Conservation (phyloP, 495 filamentous ascomycete species). For the Talaromyces nanjingensis region DNA sequence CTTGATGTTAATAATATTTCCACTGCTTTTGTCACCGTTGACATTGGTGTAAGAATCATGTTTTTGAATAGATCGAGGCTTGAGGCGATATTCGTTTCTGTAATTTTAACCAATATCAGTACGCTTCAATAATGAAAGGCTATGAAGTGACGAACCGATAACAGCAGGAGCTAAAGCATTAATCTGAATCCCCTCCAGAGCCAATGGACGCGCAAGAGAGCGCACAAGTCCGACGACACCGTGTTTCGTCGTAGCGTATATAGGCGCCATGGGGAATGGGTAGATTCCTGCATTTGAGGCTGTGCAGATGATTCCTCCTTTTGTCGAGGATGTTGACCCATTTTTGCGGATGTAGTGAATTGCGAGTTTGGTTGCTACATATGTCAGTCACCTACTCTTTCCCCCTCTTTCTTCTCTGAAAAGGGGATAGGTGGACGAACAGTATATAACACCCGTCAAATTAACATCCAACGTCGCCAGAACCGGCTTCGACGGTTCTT, state of each 20-base stretch:
- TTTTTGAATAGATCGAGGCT: constrained; percentile 35
- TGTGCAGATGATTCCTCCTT: constrained; percentile 48
- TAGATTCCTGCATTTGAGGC: constrained; percentile 51
- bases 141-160: constrained; percentile 24
- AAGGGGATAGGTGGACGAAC: constrained; percentile 25
- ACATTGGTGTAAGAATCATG: constrained; percentile 49
- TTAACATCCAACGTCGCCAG: constrained; percentile 41
- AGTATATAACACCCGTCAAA: constrained; percentile 38
- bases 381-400: background rate
- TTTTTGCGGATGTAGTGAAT: constrained; percentile 48
- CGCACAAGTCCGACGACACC: constrained; percentile 46
- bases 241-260: constrained; percentile 46
- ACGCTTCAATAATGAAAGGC: no score
- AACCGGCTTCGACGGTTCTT: constrained; percentile 28
- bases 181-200: constrained; percentile 38
- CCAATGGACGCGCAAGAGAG: constrained; percentile 32
- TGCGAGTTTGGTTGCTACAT: constrained; percentile 42
- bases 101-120: no score
- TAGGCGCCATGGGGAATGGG: constrained; percentile 46
- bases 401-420: background rate
- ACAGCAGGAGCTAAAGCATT: constrained; percentile 48
- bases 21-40: constrained; percentile 38
- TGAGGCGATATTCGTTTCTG: constrained; percentile 45
- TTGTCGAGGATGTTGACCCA: constrained; percentile 13
- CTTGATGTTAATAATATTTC: constrained; percentile 8